These are phyloP conservation scores for Pleurozium schreberi DNA, from an alignment of 225 moss, liverwort and hornwort genomes.

Conservation along the genomic window DNA sequence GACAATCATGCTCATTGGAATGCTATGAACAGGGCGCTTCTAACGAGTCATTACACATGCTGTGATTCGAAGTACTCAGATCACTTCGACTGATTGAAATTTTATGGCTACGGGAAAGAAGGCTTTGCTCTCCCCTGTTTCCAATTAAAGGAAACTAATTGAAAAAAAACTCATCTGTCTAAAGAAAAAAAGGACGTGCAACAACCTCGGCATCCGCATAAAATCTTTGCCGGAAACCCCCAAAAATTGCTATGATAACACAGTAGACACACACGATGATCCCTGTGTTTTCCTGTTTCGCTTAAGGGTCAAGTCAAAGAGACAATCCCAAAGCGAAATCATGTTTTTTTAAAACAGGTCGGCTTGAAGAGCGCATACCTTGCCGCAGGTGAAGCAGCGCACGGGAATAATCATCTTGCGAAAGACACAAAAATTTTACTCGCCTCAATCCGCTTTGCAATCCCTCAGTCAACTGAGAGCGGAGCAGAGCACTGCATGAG, in stretches of 20 bases:
- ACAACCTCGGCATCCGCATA: neutral
- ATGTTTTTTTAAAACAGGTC: neutral
- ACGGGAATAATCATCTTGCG: constrained; percentile 83
- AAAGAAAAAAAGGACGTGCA: neutral
- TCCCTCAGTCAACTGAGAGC: neutral
- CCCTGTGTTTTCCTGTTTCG: neutral
- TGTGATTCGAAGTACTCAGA: neutral
- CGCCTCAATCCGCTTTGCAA: neutral
- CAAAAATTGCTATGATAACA: neutral
- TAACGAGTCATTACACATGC: too few species aligned
- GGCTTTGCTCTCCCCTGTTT: neutral
- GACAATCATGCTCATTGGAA: neutral
- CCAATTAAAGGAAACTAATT: neutral
- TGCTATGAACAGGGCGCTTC: neutral
- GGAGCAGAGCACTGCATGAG: neutral
- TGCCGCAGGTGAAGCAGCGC: constrained; percentile 93
- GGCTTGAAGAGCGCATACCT: constrained; percentile 20
- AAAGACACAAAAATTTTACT: neutral
- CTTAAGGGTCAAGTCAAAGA: neutral
- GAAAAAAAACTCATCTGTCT: neutral
- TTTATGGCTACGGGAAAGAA: neutral
- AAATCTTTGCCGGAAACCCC: neutral
- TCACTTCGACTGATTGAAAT: neutral
- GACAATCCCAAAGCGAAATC: neutral
- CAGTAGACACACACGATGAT: neutral